Conservation (phyloP, 768 basidiomycete genomes). For the Psilocybe azurescens region DNA sequence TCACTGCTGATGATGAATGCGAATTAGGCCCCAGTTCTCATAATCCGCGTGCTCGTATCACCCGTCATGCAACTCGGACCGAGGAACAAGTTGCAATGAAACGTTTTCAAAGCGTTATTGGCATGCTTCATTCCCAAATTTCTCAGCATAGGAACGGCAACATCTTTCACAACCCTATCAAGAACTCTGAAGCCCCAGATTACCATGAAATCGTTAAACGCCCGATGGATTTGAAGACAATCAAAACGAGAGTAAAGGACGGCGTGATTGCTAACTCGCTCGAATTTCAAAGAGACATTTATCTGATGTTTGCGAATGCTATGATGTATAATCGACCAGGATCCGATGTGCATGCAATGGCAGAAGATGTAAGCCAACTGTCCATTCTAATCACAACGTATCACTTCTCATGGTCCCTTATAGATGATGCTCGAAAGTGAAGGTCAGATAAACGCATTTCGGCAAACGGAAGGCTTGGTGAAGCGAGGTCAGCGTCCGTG, state of each 20-base stretch:
- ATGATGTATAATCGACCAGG: conserved; percentile 95
- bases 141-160: conserved; percentile 87
- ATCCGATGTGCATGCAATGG: conserved; percentile 88
- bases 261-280: conserved; percentile 79
- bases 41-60: conserved; percentile 35
- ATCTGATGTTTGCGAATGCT: conserved; percentile 95
- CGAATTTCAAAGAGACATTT: conserved; percentile 90
- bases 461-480: conserved; percentile 78
- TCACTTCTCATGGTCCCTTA: not conserved
- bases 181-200: conserved; percentile 85
- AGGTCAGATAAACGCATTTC: conserved; percentile 50
- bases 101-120: conserved; percentile 82
- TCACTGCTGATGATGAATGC: conserved; percentile 8
- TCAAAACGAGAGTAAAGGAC: conserved; percentile 86
- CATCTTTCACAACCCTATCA: conserved; percentile 92
- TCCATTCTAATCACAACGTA: not conserved
- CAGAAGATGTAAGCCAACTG: conserved; percentile 76
- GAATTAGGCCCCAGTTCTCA: conserved; percentile 34
- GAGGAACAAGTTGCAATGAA: conserved; percentile 64
- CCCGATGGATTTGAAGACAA: conserved; percentile 96
- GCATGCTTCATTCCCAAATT: conserved; percentile 81
- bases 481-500: conserved; percentile 43
- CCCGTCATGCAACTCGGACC: conserved; percentile 41
- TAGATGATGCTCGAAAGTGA: conserved; percentile 42
- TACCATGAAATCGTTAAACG: conserved; percentile 91